Evolutionary conservation across 2,329 filamentous ascomycete species (phyloP), one percentile per base, ranked within the genome.

Genomic region (Fusarium duplospermum): DNA sequence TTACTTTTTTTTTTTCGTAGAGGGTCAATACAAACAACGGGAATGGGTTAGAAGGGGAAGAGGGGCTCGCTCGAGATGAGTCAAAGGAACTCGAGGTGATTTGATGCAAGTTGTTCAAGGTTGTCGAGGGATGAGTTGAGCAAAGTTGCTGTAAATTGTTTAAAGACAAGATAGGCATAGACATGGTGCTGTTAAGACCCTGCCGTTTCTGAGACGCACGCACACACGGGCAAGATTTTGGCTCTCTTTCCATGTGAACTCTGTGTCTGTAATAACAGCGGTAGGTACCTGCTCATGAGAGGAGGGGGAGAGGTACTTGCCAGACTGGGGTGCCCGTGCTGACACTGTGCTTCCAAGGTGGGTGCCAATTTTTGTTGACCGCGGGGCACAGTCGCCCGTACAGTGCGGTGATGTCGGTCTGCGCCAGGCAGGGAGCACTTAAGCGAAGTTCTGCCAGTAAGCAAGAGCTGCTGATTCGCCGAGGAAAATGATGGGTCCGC

Each of bases 11-110:
- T 73, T 65, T 66, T 58, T 24, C 24, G 31, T 14, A 38, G 27
- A 54, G 56, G 62, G 66, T 66, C 67, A 76, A 78, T 71, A 76
- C 70, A 78, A 78, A 78, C 72, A 78, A 70, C 35, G 52, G 61
- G 64, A 74, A 71, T 42, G 58, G 57, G 36, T 59, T 65, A 62
- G 64, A 67, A 64, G 69, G 50, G 63, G 71, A 35, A 47, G 57
- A 62, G 58, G 65, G 66, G 38, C 36, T 24, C 24, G 5, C 31
- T 64, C 47, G 47, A 58, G 54, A 56, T 71, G 68, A 67, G 64
- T 72, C 65, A 75, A 67, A 60, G 50, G 57, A 45, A 69, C 58
- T 57, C 59, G 38, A 59, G 56, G 64, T 20, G 66, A 71, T 62
- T 60, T 64, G 67, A 74, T 29, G 61, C 56, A 62, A n/a, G 27